Percentiles rank a stretch among this genome's conserved stretches.
These are phyloP conservation scores for Ceratocystis papillata DNA, from an alignment of 2,329 filamentous ascomycete species.

Conservation along the genomic window DNA sequence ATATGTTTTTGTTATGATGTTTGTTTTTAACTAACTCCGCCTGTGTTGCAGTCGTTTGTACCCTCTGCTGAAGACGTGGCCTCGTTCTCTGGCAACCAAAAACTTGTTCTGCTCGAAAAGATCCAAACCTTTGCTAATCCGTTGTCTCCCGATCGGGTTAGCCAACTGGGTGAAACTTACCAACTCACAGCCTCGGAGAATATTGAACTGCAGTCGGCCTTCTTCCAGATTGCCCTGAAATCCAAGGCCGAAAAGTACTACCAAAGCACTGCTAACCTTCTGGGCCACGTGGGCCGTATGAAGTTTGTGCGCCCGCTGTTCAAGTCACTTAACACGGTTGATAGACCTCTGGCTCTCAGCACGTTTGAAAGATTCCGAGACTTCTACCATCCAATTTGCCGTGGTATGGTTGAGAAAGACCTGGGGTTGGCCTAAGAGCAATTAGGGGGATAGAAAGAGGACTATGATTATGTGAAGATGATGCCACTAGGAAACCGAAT, in stretches of 20 bases:
- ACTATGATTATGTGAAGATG: background rate
- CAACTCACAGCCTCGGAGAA: slow-evolving; percentile 65
- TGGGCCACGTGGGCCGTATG: slow-evolving; percentile 83
- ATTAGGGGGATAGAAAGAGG: background rate
- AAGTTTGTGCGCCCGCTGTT: slow-evolving; percentile 90
- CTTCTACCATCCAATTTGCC: slow-evolving; percentile 94
- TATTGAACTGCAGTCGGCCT: slow-evolving; percentile 73
- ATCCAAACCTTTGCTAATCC: slow-evolving; percentile 57
- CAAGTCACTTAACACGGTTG: slow-evolving; percentile 60
- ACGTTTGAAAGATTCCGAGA: slow-evolving; percentile 81
- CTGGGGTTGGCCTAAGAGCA: slow-evolving; percentile 32
- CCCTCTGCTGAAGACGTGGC: slow-evolving; percentile 60
- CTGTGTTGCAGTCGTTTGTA: slow-evolving; percentile 40
- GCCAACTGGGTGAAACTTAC: slow-evolving; percentile 65
- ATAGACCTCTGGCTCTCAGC: slow-evolving; percentile 61
- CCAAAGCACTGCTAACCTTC: slow-evolving; percentile 57
- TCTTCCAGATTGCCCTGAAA: slow-evolving; percentile 66
- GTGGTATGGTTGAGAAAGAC: slow-evolving; percentile 77
- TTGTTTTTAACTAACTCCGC: slow-evolving; percentile 11
- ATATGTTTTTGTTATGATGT: slow-evolving; percentile 20
- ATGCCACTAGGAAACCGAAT: background rate
- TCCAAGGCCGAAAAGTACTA: slow-evolving; percentile 61
- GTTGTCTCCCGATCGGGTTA: slow-evolving; percentile 54
- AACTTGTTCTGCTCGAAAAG: slow-evolving; percentile 78
- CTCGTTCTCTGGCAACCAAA: slow-evolving; percentile 72